phyloP scores from a whole-genome alignment of 495 filamentous ascomycete species.

The Tuber calosporum region DNA sequence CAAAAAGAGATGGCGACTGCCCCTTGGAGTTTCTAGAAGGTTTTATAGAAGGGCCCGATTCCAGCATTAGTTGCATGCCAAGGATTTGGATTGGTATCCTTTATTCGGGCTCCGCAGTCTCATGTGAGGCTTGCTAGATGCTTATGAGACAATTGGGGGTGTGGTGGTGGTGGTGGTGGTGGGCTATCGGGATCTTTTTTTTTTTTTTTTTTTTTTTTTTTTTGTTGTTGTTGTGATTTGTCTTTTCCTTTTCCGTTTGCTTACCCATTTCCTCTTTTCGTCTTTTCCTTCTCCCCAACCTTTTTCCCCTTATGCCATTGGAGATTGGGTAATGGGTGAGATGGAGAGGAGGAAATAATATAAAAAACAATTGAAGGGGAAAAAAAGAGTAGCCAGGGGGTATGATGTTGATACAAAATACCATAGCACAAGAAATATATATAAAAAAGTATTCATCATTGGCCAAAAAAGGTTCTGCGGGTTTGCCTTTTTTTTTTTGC shows the following conservation, averaged over 20 bases:
- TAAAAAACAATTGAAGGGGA: neutral
- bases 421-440: neutral
- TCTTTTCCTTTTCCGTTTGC: neutral
- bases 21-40: constrained; percentile 32
- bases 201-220: too few relatives aligned
- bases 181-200: neutral
- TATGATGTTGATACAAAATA: neutral
- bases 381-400: neutral
- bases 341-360: neutral
- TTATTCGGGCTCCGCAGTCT: constrained; percentile 30
- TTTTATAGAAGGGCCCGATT: constrained; percentile 27
- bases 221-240: too few relatives aligned
- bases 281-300: neutral
- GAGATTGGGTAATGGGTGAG: neutral
- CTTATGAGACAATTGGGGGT: constrained; percentile 30
- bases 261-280: neutral
- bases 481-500: neutral
- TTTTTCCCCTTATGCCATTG: neutral
- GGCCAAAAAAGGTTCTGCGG: neutral
- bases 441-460: neutral
- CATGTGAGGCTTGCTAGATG: constrained; percentile 36
- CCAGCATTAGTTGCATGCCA: constrained; percentile 33
- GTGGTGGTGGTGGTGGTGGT: neutral
- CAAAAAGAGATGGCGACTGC: constrained; percentile 11
- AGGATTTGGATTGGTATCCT: constrained; percentile 27